A percentile compares a stretch with the other conserved stretches of the same genome.
These are phyloP conservation scores for Esteya vermicola DNA, from an alignment of 2,329 filamentous ascomycete genomes.

Conservation along the genomic window DNA sequence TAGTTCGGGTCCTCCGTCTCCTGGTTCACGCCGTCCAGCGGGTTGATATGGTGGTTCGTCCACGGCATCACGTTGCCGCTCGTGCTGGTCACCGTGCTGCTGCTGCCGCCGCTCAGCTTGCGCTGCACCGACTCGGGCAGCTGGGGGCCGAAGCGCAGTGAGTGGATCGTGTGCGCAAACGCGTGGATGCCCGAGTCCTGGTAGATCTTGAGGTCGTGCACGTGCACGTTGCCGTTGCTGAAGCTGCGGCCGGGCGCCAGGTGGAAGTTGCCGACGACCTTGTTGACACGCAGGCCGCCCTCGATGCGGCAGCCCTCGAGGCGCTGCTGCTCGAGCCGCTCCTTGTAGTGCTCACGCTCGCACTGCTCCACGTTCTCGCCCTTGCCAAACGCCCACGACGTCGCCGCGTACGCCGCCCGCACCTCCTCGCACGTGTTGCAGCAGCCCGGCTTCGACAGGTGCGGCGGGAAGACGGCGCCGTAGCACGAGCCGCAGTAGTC, in stretches of 20 bases:
- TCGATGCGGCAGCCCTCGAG: constrained; percentile 91
- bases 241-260: constrained; percentile 92
- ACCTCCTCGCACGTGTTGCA: constrained; percentile 98
- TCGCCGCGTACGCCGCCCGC: constrained; percentile 77
- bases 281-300: constrained; percentile 86
- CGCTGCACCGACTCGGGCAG: constrained; percentile 57
- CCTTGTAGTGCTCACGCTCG: constrained; percentile 81
- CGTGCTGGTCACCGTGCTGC: too few species aligned
- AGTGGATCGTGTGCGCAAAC: constrained; percentile 80
- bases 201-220: constrained; percentile 95
- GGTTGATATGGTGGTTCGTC: constrained; percentile 87
- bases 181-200: constrained; percentile 67
- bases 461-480: constrained; percentile 60
- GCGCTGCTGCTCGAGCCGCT: constrained; percentile 75
- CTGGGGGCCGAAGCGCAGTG: constrained; percentile 84
- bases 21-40: constrained; percentile 70
- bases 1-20: constrained; percentile 66
- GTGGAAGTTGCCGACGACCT: constrained; percentile 97
- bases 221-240: constrained; percentile 92
- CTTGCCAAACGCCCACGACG: constrained; percentile 86
- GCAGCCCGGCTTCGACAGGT: constrained; percentile 68
- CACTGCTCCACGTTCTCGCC: constrained; percentile 93
- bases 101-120: constrained; percentile 28
- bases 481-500: constrained; percentile 91
- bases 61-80: constrained; percentile 46